Evolutionary conservation across 1,139 yeast genomes (phyloP).

Genomic region (Saccharomyces hybrid): DNA sequence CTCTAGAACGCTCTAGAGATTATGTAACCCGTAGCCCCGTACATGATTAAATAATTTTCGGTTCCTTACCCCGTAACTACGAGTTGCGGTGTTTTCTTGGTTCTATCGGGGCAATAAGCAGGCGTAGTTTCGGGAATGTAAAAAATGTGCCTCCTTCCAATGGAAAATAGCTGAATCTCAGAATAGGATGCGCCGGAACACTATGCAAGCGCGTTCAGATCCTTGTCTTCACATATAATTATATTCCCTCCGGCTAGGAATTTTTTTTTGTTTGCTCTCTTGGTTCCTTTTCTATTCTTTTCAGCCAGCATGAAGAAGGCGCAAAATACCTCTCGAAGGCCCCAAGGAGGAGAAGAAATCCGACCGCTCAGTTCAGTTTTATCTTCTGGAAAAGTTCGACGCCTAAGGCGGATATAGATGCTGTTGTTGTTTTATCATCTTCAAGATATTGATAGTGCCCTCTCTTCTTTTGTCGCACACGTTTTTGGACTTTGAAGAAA

Average conservation of each 20-base stretch:
- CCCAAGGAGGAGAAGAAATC: too few species aligned
- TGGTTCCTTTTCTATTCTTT: background rate
- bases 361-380: too few species aligned
- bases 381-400: too few species aligned
- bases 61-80: background rate
- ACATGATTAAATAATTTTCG: background rate
- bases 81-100: background rate
- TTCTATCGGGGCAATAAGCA: background rate
- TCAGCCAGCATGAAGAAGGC: background rate
- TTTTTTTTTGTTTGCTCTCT: background rate
- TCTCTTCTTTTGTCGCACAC: background rate
- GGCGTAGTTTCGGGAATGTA: background rate
- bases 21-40: background rate
- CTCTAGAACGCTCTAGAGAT: background rate
- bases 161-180: background rate
- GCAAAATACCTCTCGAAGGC: background rate
- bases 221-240: background rate
- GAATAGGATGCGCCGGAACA: background rate
- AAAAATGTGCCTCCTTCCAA: background rate
- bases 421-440: background rate
- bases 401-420: too few species aligned
- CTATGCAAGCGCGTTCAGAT: background rate
- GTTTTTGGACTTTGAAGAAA: background rate
- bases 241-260: background rate
- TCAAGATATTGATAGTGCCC: background rate